A percentile compares a stretch with the other conserved stretches of the same genome.
Conservation (phyloP, 2,329 filamentous ascomycete genomes). For the Fusarium sp. region DNA sequence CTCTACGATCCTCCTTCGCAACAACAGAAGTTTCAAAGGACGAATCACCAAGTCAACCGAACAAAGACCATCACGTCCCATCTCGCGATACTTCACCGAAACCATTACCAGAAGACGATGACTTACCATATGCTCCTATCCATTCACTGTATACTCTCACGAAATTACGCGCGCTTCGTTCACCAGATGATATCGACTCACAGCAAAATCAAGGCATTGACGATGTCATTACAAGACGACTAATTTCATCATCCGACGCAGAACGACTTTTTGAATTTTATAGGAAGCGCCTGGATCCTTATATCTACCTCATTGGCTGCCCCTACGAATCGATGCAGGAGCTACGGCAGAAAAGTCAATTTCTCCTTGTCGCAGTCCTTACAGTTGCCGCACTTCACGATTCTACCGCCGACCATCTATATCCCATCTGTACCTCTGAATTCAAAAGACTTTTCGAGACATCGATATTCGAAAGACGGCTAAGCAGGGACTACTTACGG, state of each 20-base stretch:
- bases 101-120: slow-evolving; percentile 49
- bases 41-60: slow-evolving; percentile 17
- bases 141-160: slow-evolving; percentile 55
- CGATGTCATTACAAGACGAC: slow-evolving; percentile 54
- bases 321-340: slow-evolving; percentile 62
- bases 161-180: slow-evolving; percentile 52
- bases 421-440: slow-evolving; percentile 65
- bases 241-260: slow-evolving; percentile 60
- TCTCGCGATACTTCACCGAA: slow-evolving; percentile 46
- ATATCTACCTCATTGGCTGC: slow-evolving; percentile 65
- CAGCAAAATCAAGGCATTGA: slow-evolving; percentile 40
- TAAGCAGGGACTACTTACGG: slow-evolving; percentile 64
- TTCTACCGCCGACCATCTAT: slow-evolving; percentile 63
- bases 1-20: slow-evolving; percentile 27
- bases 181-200: slow-evolving; percentile 46
- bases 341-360: slow-evolving; percentile 65
- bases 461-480: slow-evolving; percentile 53
- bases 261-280: slow-evolving; percentile 64
- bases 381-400: slow-evolving; percentile 70
- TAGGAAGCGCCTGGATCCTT: slow-evolving; percentile 62
- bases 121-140: slow-evolving; percentile 53
- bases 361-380: slow-evolving; percentile 69
- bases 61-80: slow-evolving; percentile 7
- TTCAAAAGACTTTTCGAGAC: slow-evolving; percentile 67
- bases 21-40: slow-evolving; percentile 41